A percentile compares a stretch with the other conserved stretches of the same genome.
Evolutionary conservation across 192 early-diverging fungal species (phyloP).

Genomic region (Helicostylum pulchrum): DNA sequence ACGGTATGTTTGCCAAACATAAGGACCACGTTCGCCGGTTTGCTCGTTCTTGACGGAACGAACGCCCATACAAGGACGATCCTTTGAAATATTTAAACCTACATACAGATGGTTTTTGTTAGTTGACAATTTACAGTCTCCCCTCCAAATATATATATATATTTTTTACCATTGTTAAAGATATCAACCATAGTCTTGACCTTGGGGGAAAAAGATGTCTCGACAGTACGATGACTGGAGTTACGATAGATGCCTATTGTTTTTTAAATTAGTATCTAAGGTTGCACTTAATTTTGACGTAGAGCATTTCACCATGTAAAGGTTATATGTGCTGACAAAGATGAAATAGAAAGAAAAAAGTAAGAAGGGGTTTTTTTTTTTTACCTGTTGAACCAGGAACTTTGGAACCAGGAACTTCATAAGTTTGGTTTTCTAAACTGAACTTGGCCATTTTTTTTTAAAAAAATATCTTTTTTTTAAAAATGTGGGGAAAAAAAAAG

Average conservation of each 20-base stretch:
- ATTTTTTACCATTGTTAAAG: slow-evolving; percentile 42
- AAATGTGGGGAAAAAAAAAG: slow-evolving; percentile 1
- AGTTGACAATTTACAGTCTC: background rate
- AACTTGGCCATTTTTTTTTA: slow-evolving; percentile 24
- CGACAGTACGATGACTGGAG: slow-evolving; percentile 29
- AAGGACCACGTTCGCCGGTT: slow-evolving; percentile 61
- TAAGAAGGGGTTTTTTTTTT: background rate
- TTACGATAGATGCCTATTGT: slow-evolving; percentile 48
- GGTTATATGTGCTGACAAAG: background rate
- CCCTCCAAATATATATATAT: background rate
- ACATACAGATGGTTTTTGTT: background rate
- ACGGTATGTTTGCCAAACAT: slow-evolving; percentile 69
- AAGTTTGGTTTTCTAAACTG: slow-evolving; percentile 50
- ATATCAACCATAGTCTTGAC: slow-evolving; percentile 48
- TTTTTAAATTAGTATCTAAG: background rate
- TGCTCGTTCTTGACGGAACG: slow-evolving; percentile 54
- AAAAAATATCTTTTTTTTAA: background rate
- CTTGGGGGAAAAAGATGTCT: slow-evolving; percentile 41
- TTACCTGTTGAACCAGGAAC: slow-evolving; percentile 52
- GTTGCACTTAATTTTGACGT: background rate
- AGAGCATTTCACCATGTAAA: background rate
- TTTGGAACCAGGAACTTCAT: slow-evolving; percentile 46
- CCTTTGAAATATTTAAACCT: slow-evolving; percentile 53
- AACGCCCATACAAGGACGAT: slow-evolving; percentile 62
- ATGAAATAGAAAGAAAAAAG: background rate